Conservation (phyloP, 2,329 filamentous ascomycete genomes). For the Coccinonectria pachysandricola region DNA sequence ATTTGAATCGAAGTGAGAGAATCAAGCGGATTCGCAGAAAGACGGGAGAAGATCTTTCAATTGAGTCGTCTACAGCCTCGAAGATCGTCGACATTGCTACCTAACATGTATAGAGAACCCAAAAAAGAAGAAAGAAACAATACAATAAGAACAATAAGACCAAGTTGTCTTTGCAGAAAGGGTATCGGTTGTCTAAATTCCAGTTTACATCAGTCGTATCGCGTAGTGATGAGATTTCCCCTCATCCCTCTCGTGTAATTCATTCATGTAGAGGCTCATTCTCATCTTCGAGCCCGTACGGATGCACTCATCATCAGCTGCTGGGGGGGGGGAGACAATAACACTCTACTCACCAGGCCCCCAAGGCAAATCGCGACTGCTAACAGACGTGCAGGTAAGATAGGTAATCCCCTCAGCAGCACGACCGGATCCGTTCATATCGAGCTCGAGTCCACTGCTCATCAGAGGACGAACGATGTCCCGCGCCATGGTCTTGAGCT, state of each 20-base stretch:
- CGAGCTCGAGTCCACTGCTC: constrained; percentile 74
- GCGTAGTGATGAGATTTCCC: constrained; percentile 6
- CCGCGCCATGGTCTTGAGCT: constrained; percentile 74
- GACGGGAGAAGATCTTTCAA: too few species aligned
- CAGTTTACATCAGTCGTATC: constrained; percentile 9
- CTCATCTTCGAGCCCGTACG: too few species aligned
- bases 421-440: constrained; percentile 40
- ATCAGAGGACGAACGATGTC: constrained; percentile 79
- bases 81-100: too few species aligned
- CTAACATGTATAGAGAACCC: background rate
- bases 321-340: constrained; percentile 3
- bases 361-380: constrained; percentile 42
- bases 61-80: too few species aligned
- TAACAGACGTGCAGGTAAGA: constrained; percentile 39
- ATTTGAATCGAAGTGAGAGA: too few species aligned
- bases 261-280: too few species aligned
- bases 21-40: too few species aligned
- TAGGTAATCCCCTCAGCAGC: constrained; percentile 35
- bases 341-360: constrained; percentile 26
- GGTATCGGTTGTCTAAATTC: too few species aligned
- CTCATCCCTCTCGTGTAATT: constrained; percentile 1
- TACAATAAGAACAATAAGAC: too few species aligned
- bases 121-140: background rate
- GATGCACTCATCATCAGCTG: constrained; percentile 5
- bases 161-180: too few species aligned